These are phyloP conservation scores for Globisporangium abappressorium DNA, from an alignment of 352 stramenopile species.

Conservation along the genomic window DNA sequence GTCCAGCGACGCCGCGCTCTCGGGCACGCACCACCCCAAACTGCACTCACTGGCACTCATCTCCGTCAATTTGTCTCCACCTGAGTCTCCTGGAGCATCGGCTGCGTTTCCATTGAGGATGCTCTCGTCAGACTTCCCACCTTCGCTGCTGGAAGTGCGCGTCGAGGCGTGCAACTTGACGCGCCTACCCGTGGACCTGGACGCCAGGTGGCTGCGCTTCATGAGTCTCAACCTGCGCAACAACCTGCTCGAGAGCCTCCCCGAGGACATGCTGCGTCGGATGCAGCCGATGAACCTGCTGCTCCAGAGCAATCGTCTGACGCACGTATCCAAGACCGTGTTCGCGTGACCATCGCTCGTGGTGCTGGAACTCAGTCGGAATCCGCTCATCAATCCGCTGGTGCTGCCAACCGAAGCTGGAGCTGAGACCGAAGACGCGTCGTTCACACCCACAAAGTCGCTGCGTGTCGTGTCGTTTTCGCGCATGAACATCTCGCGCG, in stretches of 20 bases:
- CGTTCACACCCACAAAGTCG: not conserved
- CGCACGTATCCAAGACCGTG: not conserved
- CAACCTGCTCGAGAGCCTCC: conserved; percentile 7
- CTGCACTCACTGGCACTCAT: not conserved
- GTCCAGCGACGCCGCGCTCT: not conserved
- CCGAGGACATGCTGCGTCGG: not conserved
- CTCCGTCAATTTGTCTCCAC: not conserved
- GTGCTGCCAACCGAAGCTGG: not conserved
- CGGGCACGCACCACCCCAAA: conserved; percentile 1
- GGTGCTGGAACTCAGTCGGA: conserved; percentile 1
- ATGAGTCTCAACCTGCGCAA: not conserved
- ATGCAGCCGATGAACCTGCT: not conserved
- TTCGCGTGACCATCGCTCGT: conserved; percentile 5
- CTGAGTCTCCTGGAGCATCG: not conserved
- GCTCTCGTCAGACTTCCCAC: not conserved
- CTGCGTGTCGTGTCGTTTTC: conserved; percentile 3
- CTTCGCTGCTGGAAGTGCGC: not conserved
- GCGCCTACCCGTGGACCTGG: conserved; percentile 6
- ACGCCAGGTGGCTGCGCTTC: conserved; percentile 1
- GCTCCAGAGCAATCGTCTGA: not conserved
- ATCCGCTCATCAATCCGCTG: not conserved
- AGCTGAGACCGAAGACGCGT: not conserved
- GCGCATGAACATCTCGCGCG: not conserved
- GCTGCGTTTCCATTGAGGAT: not conserved
- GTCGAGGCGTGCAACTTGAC: conserved; percentile 2